These are phyloP conservation scores for Coemansia asiatica DNA, from an alignment of 192 early-diverging fungal genomes.

Conservation along the genomic window DNA sequence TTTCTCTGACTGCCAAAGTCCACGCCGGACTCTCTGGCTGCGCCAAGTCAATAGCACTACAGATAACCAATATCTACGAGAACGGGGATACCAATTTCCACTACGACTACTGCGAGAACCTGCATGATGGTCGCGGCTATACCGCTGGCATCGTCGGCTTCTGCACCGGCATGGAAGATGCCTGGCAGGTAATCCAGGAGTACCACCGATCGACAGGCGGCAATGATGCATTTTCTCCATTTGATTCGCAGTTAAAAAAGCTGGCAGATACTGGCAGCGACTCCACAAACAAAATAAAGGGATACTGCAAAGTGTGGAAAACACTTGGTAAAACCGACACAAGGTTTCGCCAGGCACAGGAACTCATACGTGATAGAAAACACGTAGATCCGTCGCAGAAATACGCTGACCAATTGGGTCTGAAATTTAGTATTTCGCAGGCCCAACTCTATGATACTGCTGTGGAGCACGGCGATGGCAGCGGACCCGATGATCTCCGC, in stretches of 20 bases:
- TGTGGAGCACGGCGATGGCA: conserved; percentile 45
- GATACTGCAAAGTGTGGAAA: conserved; percentile 53
- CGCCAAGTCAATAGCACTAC: conserved; percentile 46
- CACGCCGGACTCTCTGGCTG: conserved; percentile 40
- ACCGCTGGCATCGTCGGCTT: conserved; percentile 58
- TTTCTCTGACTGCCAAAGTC: neutral
- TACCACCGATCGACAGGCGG: conserved; percentile 27
- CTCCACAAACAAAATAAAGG: conserved; percentile 22
- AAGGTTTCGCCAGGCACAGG: conserved; percentile 32
- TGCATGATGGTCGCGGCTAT: conserved; percentile 49
- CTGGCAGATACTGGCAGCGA: conserved; percentile 7
- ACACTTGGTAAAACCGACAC: conserved; percentile 27
- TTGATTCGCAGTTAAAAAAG: conserved; percentile 18
- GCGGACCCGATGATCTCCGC: conserved; percentile 40
- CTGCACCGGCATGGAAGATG: conserved; percentile 40
- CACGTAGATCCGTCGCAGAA: conserved; percentile 31
- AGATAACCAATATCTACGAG: conserved; percentile 53
- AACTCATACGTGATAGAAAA: conserved; percentile 16
- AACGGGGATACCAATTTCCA: conserved; percentile 8
- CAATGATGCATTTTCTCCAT: conserved; percentile 39
- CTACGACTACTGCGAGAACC: conserved; percentile 15
- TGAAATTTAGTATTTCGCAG: conserved; percentile 34
- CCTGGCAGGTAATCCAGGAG: conserved; percentile 22
- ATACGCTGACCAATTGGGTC: conserved; percentile 16
- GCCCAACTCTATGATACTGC: conserved; percentile 57